Evolutionary conservation across 1,284 basidiomycete genomes (phyloP), one percentile per base, ranked within the genome.

Genomic region (Inonotus obliquus): DNA sequence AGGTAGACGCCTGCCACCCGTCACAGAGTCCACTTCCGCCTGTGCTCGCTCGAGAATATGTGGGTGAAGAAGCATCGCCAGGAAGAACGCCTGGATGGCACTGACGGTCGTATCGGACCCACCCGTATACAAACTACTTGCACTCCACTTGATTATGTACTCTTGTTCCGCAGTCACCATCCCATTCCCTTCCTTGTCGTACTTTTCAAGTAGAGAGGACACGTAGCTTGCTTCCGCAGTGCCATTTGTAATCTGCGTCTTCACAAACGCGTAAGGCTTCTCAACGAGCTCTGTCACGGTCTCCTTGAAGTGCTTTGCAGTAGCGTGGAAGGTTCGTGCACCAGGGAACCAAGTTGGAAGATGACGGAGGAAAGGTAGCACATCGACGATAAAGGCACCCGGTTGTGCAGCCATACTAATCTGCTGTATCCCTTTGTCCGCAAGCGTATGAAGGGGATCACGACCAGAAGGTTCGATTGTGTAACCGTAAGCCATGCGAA

Each of bases 21-120:
- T 62, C 7, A 71, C 66, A 17, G 58, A 32, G 59, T 73, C 71
- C 14, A 73, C 60, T 51, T 73, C 70, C 27, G 65, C 64, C 59
- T 69, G 70, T 7, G 70, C 63, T 1, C 44, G 29, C 13, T 17
- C 49, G 5, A 55, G 51, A 7, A 65, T 47, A 2, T 60, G 39
- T 7, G 63, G 63, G 29, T 60, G 58, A 14, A 56, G 45, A 9
- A 65, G 37, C 54, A 65, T 62, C 5, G 61, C 63, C 27, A 62
- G 61, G 49, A 65, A 59, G 48, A 65, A 65, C 11, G 59, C 45
- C 38, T 60, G 49, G 6, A 65, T 53, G 9, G 63, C 59, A 11
- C 61, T 59, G 45, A 59, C 59, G n/a, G 63, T 57, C 54, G 63
- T 65, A 38, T 65, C 63, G 2, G 61, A 53, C 21, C 63, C 63